A percentile compares a stretch with the other conserved stretches of the same genome.
Conservation (phyloP, 345 rosid species). For the Capsella bursapastoris region DNA sequence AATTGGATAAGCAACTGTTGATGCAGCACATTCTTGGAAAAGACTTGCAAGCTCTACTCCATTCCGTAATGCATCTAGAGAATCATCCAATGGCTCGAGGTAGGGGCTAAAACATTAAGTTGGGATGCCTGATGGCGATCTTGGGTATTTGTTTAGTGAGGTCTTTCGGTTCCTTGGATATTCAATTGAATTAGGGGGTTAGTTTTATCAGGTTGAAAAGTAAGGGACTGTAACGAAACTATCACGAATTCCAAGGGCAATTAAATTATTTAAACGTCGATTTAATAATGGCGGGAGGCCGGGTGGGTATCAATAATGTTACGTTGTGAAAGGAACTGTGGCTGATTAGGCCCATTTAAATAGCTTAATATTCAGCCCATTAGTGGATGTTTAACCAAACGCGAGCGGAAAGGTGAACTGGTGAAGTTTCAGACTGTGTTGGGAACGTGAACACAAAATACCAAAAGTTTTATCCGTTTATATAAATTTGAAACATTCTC, state of each 20-base stretch:
- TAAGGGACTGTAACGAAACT: slow-evolving; percentile 6
- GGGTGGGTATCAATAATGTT: too few species aligned
- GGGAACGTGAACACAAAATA: too few species aligned
- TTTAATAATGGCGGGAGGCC: neutral
- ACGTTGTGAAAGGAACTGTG: too few species aligned
- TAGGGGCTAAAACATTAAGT: neutral
- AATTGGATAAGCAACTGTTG: slow-evolving; percentile 14
- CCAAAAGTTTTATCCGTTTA: too few species aligned
- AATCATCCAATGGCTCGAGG: slow-evolving; percentile 28
- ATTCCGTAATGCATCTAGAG: slow-evolving; percentile 28
- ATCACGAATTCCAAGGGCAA: neutral
- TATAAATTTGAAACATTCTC: too few species aligned
- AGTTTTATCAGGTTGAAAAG: neutral
- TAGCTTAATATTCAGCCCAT: too few species aligned
- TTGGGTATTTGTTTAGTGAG: neutral
- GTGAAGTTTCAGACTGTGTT: neutral
- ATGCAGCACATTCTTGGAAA: slow-evolving; percentile 11
- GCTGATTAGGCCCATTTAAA: too few species aligned
- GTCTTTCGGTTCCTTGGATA: neutral
- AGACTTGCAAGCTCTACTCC: slow-evolving; percentile 32
- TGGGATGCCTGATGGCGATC: slow-evolving; percentile 9
- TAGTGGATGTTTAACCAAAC: too few species aligned
- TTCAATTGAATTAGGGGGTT: neutral
- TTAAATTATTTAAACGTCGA: too few species aligned
- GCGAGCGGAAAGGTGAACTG: neutral